Conservation (phyloP, 768 basidiomycete genomes). For the Sporobolomyces roseus region DNA sequence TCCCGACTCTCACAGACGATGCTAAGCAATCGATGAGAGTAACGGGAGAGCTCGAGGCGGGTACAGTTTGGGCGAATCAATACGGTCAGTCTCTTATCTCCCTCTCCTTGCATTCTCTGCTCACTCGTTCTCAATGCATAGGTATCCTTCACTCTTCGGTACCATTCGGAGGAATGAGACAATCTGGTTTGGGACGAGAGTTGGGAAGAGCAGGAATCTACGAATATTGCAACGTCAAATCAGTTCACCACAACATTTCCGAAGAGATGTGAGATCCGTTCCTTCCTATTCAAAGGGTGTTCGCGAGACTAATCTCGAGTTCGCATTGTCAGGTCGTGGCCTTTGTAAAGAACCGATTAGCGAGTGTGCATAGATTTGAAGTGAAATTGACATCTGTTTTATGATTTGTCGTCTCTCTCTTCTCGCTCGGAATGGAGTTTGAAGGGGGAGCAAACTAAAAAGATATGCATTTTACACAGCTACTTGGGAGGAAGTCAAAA, state of each 20-base stretch:
- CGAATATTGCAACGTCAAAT: conserved; percentile 31
- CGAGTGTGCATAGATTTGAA: too few species aligned
- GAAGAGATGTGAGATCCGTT: conserved; percentile 26
- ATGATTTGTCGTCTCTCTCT: too few species aligned
- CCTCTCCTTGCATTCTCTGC: background rate
- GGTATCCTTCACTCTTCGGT: conserved; percentile 68
- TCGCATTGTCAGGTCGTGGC: conserved; percentile 9
- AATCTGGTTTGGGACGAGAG: conserved; percentile 80
- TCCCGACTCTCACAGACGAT: conserved; percentile 56
- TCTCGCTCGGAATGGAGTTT: too few species aligned
- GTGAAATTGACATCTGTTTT: too few species aligned
- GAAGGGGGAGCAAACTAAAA: too few species aligned
- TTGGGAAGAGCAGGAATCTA: conserved; percentile 55
- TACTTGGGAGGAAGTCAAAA: too few species aligned
- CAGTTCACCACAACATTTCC: conserved; percentile 29
- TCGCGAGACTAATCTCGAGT: too few species aligned
- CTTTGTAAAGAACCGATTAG: background rate
- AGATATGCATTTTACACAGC: too few species aligned
- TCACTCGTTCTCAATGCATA: background rate
- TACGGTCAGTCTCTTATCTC: conserved; percentile 57
- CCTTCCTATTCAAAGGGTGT: background rate
- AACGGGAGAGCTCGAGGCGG: conserved; percentile 77
- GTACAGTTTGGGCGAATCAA: conserved; percentile 91
- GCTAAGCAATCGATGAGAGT: conserved; percentile 86
- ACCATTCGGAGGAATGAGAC: conserved; percentile 94